phyloP scores from a whole-genome alignment of 2,329 filamentous ascomycete genomes.

The Fusarium continuum region DNA sequence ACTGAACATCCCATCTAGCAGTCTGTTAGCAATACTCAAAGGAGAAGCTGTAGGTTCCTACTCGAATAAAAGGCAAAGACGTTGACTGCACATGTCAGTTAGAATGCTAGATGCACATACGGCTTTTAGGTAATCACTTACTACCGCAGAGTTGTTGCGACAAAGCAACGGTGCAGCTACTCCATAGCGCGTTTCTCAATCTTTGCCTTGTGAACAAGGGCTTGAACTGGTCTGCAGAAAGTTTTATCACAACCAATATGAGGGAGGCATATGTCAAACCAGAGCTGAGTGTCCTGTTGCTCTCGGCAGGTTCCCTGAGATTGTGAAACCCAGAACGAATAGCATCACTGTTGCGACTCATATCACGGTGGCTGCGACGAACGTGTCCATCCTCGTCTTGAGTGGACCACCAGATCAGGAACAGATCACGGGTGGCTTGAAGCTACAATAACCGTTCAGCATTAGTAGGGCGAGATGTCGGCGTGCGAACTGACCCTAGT shows the following conservation, averaged over 20 bases:
- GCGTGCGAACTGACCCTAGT: slow-evolving; percentile 25
- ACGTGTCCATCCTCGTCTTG: not conserved
- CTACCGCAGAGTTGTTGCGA: slow-evolving; percentile 45
- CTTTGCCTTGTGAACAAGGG: slow-evolving; percentile 21
- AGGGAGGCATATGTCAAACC: slow-evolving; percentile 27
- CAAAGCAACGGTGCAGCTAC: slow-evolving; percentile 40
- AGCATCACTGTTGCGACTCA: not conserved
- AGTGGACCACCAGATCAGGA: slow-evolving; percentile 45
- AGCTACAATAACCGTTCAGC: slow-evolving; percentile 38
- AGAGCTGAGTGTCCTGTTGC: not conserved
- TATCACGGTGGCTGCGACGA: not conserved
- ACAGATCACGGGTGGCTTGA: slow-evolving; percentile 51
- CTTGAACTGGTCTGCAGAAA: slow-evolving; percentile 30
- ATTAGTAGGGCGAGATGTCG: accelerated
- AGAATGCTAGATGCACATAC: too few species aligned
- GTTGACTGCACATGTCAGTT: slow-evolving; percentile 16
- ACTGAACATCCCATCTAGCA: slow-evolving; percentile 26
- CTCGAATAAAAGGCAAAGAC: slow-evolving; percentile 58
- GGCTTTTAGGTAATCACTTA: not conserved
- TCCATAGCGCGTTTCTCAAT: slow-evolving; percentile 38
- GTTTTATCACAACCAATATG: slow-evolving; percentile 4
- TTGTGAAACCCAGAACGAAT: not conserved
- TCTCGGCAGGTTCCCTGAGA: not conserved
- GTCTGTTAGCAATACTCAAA: not conserved
- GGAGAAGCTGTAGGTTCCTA: not conserved